Percentiles rank a stretch among this genome's conserved stretches.
These are phyloP conservation scores for Leccinum holopus DNA, from an alignment of 1,284 basidiomycete genomes.

Conservation along the genomic window DNA sequence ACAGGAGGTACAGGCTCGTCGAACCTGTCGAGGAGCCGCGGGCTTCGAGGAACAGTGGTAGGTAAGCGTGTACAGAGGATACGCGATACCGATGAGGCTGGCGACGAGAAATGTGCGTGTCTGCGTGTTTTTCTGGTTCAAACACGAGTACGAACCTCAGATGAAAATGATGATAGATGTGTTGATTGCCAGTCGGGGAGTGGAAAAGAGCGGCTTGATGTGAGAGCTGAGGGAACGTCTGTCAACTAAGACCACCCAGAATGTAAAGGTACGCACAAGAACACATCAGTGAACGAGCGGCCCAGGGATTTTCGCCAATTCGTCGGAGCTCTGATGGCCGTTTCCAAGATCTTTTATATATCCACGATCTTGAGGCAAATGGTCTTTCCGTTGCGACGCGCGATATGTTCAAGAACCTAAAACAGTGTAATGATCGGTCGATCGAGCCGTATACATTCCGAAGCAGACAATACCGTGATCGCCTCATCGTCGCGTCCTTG, in stretches of 20 bases:
- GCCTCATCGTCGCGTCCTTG: conserved; percentile 59
- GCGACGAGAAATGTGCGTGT: too few relatives aligned
- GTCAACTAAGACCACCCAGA: background rate
- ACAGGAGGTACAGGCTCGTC: conserved; percentile 32
- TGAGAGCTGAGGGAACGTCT: conserved; percentile 31
- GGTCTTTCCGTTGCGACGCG: conserved; percentile 49
- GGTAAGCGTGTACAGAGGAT: conserved; percentile 57
- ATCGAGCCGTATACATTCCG: background rate
- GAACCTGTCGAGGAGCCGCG: conserved; percentile 36
- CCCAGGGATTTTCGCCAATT: conserved; percentile 37
- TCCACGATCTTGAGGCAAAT: conserved; percentile 45
- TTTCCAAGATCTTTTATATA: conserved; percentile 36
- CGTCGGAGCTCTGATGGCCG: conserved; percentile 15
- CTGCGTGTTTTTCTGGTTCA: too few relatives aligned
- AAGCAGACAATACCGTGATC: conserved; percentile 38
- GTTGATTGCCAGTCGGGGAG: too few relatives aligned
- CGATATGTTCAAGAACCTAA: conserved; percentile 49
- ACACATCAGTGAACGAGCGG: conserved; percentile 40
- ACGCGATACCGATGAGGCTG: conserved; percentile 40
- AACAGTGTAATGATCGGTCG: background rate
- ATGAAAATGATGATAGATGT: too few relatives aligned
- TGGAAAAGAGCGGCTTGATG: too few relatives aligned
- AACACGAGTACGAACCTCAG: too few relatives aligned
- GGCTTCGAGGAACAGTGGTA: conserved; percentile 50
- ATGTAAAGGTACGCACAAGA: conserved; percentile 32